Percentiles rank a stretch among this genome's conserved stretches.
phyloP scores from a whole-genome alignment of 495 filamentous ascomycete species.

The Evernia prunastri region DNA sequence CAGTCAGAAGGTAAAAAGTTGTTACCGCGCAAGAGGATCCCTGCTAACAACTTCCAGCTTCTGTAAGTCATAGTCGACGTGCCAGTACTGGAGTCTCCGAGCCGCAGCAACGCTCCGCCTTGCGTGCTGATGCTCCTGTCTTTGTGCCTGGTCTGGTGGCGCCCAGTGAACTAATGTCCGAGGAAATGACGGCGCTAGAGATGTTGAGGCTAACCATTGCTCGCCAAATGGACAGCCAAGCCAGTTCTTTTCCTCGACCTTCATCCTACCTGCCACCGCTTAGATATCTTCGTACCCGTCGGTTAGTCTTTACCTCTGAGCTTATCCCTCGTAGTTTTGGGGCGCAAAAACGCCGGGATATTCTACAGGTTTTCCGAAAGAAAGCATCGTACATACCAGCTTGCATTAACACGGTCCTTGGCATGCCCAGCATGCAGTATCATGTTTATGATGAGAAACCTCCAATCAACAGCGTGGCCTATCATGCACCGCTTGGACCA shows the following conservation, averaged over 20 bases:
- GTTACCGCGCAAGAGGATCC: background rate
- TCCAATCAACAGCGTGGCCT: background rate
- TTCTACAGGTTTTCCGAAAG: conserved; percentile 10
- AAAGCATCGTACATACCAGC: conserved; percentile 19
- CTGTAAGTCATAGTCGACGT: background rate
- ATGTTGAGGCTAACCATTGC: background rate
- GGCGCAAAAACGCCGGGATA: conserved; percentile 3
- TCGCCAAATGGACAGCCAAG: background rate
- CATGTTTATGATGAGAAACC: background rate
- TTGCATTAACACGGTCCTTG: background rate
- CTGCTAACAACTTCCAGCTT: background rate
- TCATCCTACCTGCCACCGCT: conserved; percentile 2
- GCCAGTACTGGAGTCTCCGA: background rate
- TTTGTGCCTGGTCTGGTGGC: background rate
- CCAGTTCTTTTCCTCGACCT: background rate
- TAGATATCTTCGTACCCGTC: background rate
- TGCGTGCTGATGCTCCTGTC: background rate
- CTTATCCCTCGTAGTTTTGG: conserved; percentile 15
- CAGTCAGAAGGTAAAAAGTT: background rate
- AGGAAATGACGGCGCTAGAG: background rate
- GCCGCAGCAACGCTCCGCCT: background rate
- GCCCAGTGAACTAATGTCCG: background rate
- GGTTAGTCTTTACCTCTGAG: conserved; percentile 15
- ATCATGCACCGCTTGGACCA: conserved; percentile 9
- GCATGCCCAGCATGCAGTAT: conserved; percentile 4